Evolutionary conservation across 306 rosid genomes (phyloP).

Genomic region (Crotalaria pallida): DNA sequence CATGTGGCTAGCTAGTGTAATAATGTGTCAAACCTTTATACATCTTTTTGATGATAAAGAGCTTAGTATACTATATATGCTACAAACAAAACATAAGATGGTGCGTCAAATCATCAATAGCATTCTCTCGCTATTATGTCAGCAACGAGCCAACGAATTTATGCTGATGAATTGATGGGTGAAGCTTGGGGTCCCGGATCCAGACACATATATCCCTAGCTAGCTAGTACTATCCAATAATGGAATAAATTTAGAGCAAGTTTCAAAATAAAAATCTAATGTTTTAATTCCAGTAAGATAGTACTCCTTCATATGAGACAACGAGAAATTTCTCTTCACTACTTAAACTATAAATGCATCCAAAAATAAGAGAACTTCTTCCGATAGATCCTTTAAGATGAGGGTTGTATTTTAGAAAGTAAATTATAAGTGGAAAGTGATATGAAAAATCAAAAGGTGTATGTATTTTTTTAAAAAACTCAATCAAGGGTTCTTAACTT

Average conservation of each 20-base stretch:
- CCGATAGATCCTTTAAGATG: no score
- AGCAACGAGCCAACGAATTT: constrained; percentile 11
- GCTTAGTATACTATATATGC: neutral
- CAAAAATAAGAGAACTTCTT: neutral
- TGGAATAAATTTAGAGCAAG: neutral
- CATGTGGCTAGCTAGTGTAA: neutral
- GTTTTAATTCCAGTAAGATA: neutral
- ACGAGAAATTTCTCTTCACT: neutral
- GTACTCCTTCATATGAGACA: neutral
- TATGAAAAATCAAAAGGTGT: neutral
- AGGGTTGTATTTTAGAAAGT: neutral
- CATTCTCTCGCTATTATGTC: constrained; percentile 14
- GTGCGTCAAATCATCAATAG: constrained; percentile 26
- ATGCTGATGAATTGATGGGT: constrained; percentile 29
- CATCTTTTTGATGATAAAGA: neutral
- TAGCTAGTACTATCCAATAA: neutral
- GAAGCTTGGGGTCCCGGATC: neutral
- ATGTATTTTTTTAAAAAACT: neutral
- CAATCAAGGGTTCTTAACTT: neutral
- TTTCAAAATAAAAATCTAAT: neutral
- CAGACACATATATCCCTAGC: neutral
- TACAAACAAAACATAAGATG: constrained; percentile 25
- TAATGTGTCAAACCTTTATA: neutral
- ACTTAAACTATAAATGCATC: neutral
- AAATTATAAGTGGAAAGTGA: neutral